Percentiles rank a stretch among this genome's conserved stretches.
These are phyloP conservation scores for Cylindrotheca fusiformis DNA, from an alignment of 108 stramenopile species.

Conservation along the genomic window DNA sequence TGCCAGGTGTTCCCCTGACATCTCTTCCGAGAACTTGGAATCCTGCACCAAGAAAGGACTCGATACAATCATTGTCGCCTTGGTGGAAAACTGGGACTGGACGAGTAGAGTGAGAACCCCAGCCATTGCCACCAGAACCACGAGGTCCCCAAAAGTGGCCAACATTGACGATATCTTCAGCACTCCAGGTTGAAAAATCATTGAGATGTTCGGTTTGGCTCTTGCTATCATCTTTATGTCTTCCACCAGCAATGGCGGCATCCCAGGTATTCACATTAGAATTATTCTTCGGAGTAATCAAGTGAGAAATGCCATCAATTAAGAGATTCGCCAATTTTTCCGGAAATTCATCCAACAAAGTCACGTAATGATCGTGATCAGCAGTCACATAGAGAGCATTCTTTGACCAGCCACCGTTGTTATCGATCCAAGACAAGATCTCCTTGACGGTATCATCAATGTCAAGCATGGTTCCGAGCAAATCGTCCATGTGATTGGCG, in stretches of 20 bases:
- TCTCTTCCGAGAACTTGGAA: constrained; percentile 41
- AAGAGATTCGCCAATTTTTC: constrained; percentile 45
- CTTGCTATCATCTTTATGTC: constrained; percentile 41
- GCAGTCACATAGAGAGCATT: constrained; percentile 64
- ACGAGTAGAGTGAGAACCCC: constrained; percentile 60
- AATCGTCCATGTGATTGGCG: constrained; percentile 59
- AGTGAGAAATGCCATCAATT: constrained; percentile 42
- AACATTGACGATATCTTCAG: constrained; percentile 41
- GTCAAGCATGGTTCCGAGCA: constrained; percentile 62
- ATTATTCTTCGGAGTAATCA: constrained; percentile 54
- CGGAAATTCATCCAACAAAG: constrained; percentile 46
- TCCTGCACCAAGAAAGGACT: constrained; percentile 35
- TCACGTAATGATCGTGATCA: constrained; percentile 65
- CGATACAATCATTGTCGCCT: constrained; percentile 54
- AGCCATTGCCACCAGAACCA: constrained; percentile 60
- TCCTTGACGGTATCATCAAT: constrained; percentile 41
- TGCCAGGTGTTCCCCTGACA: constrained; percentile 33
- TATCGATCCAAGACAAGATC: constrained; percentile 45
- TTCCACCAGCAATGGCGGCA: constrained; percentile 31
- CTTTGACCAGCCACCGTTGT: constrained; percentile 59
- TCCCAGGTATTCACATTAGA: constrained; percentile 46
- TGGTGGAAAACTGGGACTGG: constrained; percentile 39
- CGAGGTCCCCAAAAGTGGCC: constrained; percentile 52
- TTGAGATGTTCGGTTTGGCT: constrained; percentile 39
- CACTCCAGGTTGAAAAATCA: constrained; percentile 56